Base-by-base conservation (phyloP, 176 grass and related monocot genomes). In the Carex kokanica region DNA sequence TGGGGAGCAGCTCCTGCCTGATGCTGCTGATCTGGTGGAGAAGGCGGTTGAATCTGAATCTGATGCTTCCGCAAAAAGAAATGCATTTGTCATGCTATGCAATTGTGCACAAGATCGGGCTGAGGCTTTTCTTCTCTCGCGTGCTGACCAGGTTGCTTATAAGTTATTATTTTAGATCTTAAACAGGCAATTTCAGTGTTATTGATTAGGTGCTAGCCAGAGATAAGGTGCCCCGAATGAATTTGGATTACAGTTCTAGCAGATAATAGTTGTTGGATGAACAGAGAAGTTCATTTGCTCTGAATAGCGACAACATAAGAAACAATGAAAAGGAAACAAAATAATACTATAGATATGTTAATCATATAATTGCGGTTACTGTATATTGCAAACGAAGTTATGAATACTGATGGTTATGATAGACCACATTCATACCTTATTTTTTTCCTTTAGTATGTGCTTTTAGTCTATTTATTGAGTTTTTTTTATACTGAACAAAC, bases 61-160 rank as follows among this genome's bases (percentile, higher is more conserved):
- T 77, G 90, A 92, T 68, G 81, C 86, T 2, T 82, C 88, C 4
- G 90, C 88, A 23, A 84, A 88, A 10, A 41, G 93, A 60, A 95
- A 95, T 20, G 93, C 93, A 2, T 95, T 92, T 83, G 82, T 90
- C 21, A 92, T 95, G 93, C 93, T 95, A 74, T 71, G 82, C 3
- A 60, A 69, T 4, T 85, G 84, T 13, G 93, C 73, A 9, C 86
- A 89, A 83, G 90, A 92, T 4, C 88, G 88, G 7, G 93, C 88
- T 16, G 90, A 92, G 0, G 32, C 75, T 0, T 90, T 88, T 83
- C 90, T 94, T 0, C 78, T 94, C 61, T 51, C 80, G 14, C 85
- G 81, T 5, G 85, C 92, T 4, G 92, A 90, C 0, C 92, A 86
- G 5, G 89, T 91, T 4, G 20, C 43, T 70, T 34, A 29, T 56